Conservation (phyloP, 352 stramenopile species). For the Phytophthora citricola region DNA sequence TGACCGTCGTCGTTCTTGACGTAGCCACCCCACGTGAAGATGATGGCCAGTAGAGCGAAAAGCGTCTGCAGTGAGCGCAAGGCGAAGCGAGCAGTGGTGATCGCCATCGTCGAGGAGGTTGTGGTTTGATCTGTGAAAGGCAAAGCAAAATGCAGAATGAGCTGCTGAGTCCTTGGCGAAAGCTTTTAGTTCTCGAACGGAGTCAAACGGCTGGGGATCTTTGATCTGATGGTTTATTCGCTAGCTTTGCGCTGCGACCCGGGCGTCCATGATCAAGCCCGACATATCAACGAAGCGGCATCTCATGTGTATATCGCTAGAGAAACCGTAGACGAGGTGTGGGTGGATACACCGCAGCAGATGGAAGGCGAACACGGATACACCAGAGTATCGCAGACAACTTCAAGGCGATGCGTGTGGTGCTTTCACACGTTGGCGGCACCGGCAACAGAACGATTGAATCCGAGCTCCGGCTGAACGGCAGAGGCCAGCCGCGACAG, state of each 20-base stretch:
- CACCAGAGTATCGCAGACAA: conserved; percentile 9
- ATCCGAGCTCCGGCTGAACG: conserved; percentile 11
- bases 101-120: conserved; percentile 18
- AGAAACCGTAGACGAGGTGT: conserved; percentile 20
- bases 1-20: conserved; percentile 28
- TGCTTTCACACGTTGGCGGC: conserved; percentile 2
- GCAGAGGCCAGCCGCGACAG: conserved; percentile 18
- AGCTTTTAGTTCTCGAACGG: conserved; percentile 8
- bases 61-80: conserved; percentile 31
- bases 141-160: conserved; percentile 40
- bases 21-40: conserved; percentile 38
- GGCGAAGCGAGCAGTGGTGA: conserved; percentile 30
- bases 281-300: conserved; percentile 7
- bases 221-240: background rate
- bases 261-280: background rate
- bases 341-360: conserved; percentile 29
- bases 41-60: conserved; percentile 25
- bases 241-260: conserved; percentile 3
- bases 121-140: conserved; percentile 10
- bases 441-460: conserved; percentile 22
- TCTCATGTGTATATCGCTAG: conserved; percentile 31
- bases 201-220: conserved; percentile 18
- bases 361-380: conserved; percentile 15
- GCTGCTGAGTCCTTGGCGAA: background rate
- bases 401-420: background rate